Evolutionary conservation across 345 rosid genomes (phyloP), one percentile per base, ranked within the genome.

Genomic region (Sonneratia alba): DNA sequence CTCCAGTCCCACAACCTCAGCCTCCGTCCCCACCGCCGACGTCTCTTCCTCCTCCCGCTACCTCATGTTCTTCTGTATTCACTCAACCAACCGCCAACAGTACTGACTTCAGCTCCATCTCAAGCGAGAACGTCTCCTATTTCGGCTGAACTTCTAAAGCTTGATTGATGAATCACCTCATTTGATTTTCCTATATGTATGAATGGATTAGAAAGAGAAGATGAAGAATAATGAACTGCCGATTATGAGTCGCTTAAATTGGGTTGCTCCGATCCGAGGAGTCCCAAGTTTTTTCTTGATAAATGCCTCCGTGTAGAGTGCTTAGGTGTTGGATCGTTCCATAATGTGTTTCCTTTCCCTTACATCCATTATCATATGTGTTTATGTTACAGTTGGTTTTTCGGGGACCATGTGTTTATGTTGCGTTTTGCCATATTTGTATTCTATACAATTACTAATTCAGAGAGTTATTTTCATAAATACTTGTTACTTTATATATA

Each of bases 81-180:
- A 73, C 82, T 27, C 87, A 83, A 45, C 80, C 82, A 3, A 27
- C 51, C n/a, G 49, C 67, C 65, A 64, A 65, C 66, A 65, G 75
- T 3, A 72, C 82, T 19, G 91, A 87, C 74, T 94, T 83, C 69
- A 85, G 81, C 77, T 77, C 81, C 74, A 87, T 87, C 81, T 81
- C 90, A 36, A 87, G 81, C 77, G 91, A 89, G 62, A 85, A 91
- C 79, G 83, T 85, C 77, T 78, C 97, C 27, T 91, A 85, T 73
- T 93, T 91, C 76, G 86, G 92, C 70, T 91, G 83, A 80, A 62
- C 66, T 79, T 62, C 64, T 61, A 71, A 72, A 42, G 32, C 21
- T 36, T 2, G 9, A 40, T 36, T 1, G 5, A 11, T 19, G 42
- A 3, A 18, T 18, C 4, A 69, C 10, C 37, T 24, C 36, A 1